phyloP scores from a whole-genome alignment of 2,329 filamentous ascomycete genomes.

The Colletotrichum aenigma region DNA sequence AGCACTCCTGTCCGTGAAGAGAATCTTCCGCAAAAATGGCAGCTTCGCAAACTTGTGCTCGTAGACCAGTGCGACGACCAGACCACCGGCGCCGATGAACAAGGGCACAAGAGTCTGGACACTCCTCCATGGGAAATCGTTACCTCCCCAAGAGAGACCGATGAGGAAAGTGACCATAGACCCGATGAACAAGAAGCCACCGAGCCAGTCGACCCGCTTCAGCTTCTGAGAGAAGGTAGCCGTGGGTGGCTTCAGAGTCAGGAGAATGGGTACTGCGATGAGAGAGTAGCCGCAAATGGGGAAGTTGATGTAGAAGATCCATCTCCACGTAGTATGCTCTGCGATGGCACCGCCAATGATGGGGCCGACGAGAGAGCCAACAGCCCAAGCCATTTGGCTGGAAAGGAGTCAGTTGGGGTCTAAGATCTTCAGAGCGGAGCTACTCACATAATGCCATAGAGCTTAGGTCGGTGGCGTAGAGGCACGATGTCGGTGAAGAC shows the following conservation, averaged over 20 bases:
- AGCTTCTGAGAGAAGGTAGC: slow-evolving; percentile 37
- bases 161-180: slow-evolving; percentile 49
- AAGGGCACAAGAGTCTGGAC: slow-evolving; percentile 45
- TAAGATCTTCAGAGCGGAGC: background rate
- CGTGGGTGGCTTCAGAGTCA: slow-evolving; percentile 39
- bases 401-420: background rate
- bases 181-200: slow-evolving; percentile 47
- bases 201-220: slow-evolving; percentile 48
- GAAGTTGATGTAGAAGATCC: slow-evolving; percentile 54
- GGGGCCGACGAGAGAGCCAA: slow-evolving; percentile 45
- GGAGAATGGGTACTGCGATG: slow-evolving; percentile 42
- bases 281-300: slow-evolving; percentile 46
- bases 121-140: slow-evolving; percentile 45
- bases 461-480: slow-evolving; percentile 43
- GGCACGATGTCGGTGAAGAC: slow-evolving; percentile 48
- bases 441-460: slow-evolving; percentile 40
- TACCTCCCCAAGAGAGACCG: slow-evolving; percentile 51
- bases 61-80: slow-evolving; percentile 40
- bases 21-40: slow-evolving; percentile 33
- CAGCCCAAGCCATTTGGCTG: slow-evolving; percentile 37
- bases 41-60: slow-evolving; percentile 34
- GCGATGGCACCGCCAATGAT: slow-evolving; percentile 41
- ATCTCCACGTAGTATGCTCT: slow-evolving; percentile 45
- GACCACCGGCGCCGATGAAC: slow-evolving; percentile 43
- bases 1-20: slow-evolving; percentile 33